Evolutionary conservation across 2,329 filamentous ascomycete species (phyloP).

Genomic region (Trichoderma asperellum): DNA sequence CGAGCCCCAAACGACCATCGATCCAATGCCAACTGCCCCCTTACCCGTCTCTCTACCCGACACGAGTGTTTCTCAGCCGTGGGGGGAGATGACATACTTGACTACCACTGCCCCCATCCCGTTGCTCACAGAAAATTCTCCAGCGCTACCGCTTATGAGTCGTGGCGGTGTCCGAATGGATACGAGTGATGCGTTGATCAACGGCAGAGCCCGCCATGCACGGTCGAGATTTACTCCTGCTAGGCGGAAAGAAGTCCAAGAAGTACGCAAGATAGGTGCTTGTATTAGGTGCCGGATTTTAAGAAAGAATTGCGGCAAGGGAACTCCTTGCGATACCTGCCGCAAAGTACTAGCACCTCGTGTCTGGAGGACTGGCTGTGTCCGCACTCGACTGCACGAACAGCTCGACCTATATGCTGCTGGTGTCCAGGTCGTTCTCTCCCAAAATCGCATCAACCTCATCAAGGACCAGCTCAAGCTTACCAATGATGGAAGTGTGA

Average conservation of each 20-base stretch:
- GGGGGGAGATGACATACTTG: constrained; percentile 59
- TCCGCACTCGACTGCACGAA: constrained; percentile 64
- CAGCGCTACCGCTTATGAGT: constrained; percentile 41
- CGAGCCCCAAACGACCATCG: constrained; percentile 23
- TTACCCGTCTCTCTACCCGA: constrained; percentile 33
- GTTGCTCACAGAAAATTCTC: constrained; percentile 39
- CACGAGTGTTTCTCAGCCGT: constrained; percentile 47
- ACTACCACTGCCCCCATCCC: constrained; percentile 43
- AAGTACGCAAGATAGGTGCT: constrained; percentile 66
- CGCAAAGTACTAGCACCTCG: constrained; percentile 65
- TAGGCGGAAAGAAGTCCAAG: constrained; percentile 67
- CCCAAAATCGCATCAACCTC: constrained; percentile 61
- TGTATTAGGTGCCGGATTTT: constrained; percentile 69
- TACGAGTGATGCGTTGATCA: constrained; percentile 46
- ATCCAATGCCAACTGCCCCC: background rate
- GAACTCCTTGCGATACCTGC: constrained; percentile 65
- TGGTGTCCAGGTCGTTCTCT: constrained; percentile 64
- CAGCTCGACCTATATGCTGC: constrained; percentile 67
- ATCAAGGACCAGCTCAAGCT: constrained; percentile 57
- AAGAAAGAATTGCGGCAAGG: constrained; percentile 68
- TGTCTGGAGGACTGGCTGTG: constrained; percentile 67
- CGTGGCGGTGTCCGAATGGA: constrained; percentile 60
- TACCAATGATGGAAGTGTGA: constrained; percentile 52
- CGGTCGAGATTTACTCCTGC: constrained; percentile 61
- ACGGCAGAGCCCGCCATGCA: constrained; percentile 56